Evolutionary conservation across 768 basidiomycete genomes (phyloP).

Genomic region (Suillus luteus): DNA sequence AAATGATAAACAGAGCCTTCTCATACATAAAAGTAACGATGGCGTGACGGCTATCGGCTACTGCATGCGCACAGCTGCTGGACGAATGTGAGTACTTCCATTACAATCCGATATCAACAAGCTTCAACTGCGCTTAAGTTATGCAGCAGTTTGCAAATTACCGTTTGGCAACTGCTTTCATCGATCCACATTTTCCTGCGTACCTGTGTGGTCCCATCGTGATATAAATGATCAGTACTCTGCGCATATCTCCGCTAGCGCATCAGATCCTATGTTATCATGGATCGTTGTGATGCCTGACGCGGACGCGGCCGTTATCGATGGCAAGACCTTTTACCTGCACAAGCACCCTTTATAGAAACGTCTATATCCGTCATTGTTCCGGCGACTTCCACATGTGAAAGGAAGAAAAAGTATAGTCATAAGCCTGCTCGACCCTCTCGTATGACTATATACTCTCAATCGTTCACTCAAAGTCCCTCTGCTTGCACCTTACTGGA

Average conservation of each 20-base stretch:
- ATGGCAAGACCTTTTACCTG: neutral
- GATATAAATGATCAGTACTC: neutral
- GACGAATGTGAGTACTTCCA: neutral
- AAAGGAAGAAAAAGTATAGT: neutral
- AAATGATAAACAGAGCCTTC: neutral
- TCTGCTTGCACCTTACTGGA: neutral
- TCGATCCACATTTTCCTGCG: neutral
- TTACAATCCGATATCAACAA: too few species aligned
- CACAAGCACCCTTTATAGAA: neutral
- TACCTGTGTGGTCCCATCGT: neutral
- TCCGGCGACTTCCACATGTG: neutral
- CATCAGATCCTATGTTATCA: neutral
- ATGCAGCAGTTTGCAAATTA: neutral
- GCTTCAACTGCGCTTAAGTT: conserved; percentile 1
- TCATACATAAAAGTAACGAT: neutral
- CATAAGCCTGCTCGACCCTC: neutral
- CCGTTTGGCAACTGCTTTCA: neutral
- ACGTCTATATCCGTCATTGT: neutral
- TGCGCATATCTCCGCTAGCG: neutral
- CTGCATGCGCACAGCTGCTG: neutral
- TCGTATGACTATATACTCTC: neutral
- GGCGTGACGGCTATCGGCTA: neutral
- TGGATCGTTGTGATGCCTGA: neutral
- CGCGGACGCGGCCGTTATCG: neutral
- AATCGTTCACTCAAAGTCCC: neutral